A percentile compares a stretch with the other conserved stretches of the same genome.
These are phyloP conservation scores for Crucibulum laeve DNA, from an alignment of 768 basidiomycete genomes.

Conservation along the genomic window DNA sequence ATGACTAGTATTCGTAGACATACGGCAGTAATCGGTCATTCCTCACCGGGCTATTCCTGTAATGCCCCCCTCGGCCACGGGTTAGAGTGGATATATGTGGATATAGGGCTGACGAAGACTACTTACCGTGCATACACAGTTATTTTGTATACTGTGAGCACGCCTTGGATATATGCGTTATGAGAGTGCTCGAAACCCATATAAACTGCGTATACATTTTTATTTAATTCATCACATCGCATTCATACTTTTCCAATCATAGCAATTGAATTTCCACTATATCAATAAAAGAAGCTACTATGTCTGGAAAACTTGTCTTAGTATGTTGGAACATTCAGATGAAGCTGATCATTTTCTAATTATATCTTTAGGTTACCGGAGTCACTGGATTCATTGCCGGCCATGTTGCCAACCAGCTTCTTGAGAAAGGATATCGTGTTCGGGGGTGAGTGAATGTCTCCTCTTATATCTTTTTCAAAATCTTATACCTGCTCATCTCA, in stretches of 20 bases:
- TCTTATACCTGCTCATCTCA: conserved; percentile 5
- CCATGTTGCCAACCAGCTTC: conserved; percentile 27
- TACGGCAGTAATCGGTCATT: no score
- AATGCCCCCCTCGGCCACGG: no score
- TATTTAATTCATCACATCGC: background rate
- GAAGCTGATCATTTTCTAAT: background rate
- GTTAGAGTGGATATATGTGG: no score
- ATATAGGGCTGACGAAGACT: no score
- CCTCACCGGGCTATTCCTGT: no score
- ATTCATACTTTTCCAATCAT: background rate
- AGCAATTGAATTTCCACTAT: background rate
- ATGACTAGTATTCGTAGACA: no score
- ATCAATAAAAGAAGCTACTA: background rate
- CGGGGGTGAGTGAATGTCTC: conserved; percentile 24
- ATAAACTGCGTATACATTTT: no score
- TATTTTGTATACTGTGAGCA: no score
- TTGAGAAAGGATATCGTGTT: conserved; percentile 33
- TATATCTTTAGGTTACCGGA: conserved; percentile 30
- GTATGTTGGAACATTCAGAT: background rate
- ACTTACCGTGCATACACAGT: no score
- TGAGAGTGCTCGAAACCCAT: no score
- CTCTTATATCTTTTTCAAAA: background rate
- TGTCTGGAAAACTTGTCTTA: conserved; percentile 4
- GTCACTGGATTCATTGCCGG: conserved; percentile 35
- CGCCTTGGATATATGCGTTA: no score